A percentile compares a stretch with the other conserved stretches of the same genome.
Evolutionary conservation across 2,329 filamentous ascomycete genomes (phyloP).

Genomic region (Fusarium verticillioides): DNA sequence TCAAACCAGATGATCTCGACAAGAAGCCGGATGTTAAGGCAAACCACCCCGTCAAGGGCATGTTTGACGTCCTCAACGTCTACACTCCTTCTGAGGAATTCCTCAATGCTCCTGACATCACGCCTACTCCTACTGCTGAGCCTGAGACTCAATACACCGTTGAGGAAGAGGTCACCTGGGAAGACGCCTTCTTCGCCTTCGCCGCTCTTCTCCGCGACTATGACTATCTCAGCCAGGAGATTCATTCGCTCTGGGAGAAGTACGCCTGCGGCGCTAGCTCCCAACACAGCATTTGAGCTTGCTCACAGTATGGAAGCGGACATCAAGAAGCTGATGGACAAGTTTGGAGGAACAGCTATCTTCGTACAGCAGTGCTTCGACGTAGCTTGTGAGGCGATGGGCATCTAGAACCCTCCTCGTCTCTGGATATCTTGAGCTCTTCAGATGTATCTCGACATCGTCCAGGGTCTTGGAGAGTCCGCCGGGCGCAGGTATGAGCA

Average conservation of each 20-base stretch:
- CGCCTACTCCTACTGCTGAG: not conserved
- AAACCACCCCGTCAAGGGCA: constrained; percentile 1
- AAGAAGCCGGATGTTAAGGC: not conserved
- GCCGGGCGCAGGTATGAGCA: not conserved
- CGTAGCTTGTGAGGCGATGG: not conserved
- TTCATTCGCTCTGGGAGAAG: constrained; percentile 23
- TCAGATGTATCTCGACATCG: constrained; percentile 35
- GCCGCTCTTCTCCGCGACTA: constrained; percentile 18
- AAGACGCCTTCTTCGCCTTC: constrained; percentile 25
- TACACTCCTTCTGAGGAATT: constrained; percentile 31
- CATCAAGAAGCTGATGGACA: constrained; percentile 51
- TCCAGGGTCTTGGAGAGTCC: constrained; percentile 14
- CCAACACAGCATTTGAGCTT: constrained; percentile 36
- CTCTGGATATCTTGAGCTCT: constrained; percentile 33
- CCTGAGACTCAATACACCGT: constrained; percentile 5
- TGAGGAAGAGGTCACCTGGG: constrained; percentile 17
- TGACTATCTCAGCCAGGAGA: not conserved
- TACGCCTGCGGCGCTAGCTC: constrained; percentile 21
- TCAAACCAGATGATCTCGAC: not conserved
- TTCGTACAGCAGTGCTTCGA: not conserved
- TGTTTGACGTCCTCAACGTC: constrained; percentile 24
- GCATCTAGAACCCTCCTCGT: not conserved
- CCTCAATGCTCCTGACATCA: constrained; percentile 24
- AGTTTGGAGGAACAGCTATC: not conserved
- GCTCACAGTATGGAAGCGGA: constrained; percentile 53